phyloP scores from a whole-genome alignment of 192 early-diverging fungal species.

The Backusella mclennaniae region DNA sequence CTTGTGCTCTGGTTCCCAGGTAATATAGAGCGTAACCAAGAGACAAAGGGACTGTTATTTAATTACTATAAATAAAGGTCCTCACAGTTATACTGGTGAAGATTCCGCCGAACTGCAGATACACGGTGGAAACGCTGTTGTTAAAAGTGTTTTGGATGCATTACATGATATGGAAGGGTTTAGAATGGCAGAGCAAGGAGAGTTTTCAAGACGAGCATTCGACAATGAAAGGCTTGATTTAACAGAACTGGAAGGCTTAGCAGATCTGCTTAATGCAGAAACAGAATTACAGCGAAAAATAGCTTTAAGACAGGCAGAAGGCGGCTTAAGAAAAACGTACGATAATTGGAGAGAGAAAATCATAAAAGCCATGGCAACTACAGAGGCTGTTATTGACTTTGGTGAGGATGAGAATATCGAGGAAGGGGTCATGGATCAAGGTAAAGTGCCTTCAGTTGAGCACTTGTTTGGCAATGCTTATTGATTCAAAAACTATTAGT shows the following conservation, averaged over 20 bases:
- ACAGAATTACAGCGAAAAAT: conserved; percentile 70
- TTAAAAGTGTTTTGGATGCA: conserved; percentile 53
- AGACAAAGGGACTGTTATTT: not conserved
- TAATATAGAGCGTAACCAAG: conserved; percentile 2
- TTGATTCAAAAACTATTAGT: not conserved
- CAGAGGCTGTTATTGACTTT: conserved; percentile 78
- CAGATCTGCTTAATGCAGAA: conserved; percentile 77
- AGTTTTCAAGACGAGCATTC: conserved; percentile 73
- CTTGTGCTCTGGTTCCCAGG: conserved; percentile 59
- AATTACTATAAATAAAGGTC: conserved; percentile 33
- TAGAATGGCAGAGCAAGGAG: conserved; percentile 71
- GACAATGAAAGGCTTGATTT: conserved; percentile 73
- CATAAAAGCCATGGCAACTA: conserved; percentile 55
- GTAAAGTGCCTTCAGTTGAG: conserved; percentile 18
- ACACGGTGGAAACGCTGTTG: conserved; percentile 73
- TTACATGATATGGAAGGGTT: conserved; percentile 45
- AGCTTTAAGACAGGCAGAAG: conserved; percentile 69
- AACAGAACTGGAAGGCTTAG: conserved; percentile 69
- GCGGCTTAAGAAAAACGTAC: conserved; percentile 60
- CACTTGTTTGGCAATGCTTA: not conserved
- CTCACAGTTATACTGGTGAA: conserved; percentile 73
- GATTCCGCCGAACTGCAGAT: conserved; percentile 74
- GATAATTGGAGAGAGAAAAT: conserved; percentile 61
- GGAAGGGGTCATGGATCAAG: conserved; percentile 58
- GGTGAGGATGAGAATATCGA: conserved; percentile 82